phyloP scores from a whole-genome alignment of 2,329 filamentous ascomycete species.

The Fusarium pseudocircinatum region DNA sequence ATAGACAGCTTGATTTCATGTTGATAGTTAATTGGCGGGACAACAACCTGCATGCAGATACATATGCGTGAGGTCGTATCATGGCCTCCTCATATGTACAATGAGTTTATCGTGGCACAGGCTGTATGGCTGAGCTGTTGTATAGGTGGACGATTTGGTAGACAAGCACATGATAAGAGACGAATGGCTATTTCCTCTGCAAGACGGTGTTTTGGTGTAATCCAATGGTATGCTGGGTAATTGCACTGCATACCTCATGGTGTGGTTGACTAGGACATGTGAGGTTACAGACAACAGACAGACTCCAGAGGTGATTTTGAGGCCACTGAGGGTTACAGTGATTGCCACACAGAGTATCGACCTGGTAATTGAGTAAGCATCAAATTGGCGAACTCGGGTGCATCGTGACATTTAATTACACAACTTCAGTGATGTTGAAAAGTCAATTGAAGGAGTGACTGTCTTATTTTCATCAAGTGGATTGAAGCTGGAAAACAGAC shows the following conservation, averaged over 20 bases:
- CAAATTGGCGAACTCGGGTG: neutral
- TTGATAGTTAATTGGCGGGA: constrained; percentile 10
- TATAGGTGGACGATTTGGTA: neutral
- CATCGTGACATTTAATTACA: neutral
- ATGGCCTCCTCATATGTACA: neutral
- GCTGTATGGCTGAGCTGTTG: constrained; percentile 15
- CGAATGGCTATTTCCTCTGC: neutral
- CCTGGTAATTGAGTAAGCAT: neutral
- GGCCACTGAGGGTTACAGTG: constrained; percentile 1
- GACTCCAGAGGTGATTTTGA: neutral
- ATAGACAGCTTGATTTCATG: neutral
- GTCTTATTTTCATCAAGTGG: neutral
- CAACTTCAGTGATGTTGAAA: neutral
- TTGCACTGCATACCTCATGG: constrained; percentile 21
- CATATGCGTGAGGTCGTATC: constrained; percentile 4
- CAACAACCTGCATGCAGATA: constrained; percentile 16
- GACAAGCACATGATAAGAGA: constrained; percentile 2
- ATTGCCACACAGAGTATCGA: neutral
- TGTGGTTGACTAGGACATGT: neutral
- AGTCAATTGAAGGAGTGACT: neutral
- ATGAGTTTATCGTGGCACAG: constrained; percentile 29
- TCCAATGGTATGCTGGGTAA: constrained; percentile 20
- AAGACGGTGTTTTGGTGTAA: neutral
- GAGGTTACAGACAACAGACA: neutral
- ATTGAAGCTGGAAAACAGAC: neutral